phyloP scores from a whole-genome alignment of 768 basidiomycete species.

The Mycena chlorophos region DNA sequence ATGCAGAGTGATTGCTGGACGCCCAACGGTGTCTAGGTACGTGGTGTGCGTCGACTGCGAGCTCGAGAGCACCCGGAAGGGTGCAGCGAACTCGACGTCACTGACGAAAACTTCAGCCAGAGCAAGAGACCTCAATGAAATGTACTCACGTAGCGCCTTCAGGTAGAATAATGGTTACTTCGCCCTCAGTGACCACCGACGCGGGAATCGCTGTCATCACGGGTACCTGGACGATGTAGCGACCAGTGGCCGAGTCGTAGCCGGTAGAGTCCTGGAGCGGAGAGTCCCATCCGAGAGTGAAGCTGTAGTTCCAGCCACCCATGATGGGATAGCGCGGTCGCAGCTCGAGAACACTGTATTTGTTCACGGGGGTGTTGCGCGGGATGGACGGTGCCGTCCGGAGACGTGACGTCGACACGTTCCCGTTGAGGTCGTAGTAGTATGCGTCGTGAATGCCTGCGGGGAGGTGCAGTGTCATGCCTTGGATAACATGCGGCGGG shows the following conservation, averaged over 20 bases:
- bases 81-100: constrained; percentile 71
- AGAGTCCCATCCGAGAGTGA: constrained; percentile 93
- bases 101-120: constrained; percentile 46
- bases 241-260: constrained; percentile 61
- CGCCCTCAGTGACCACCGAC: constrained; percentile 77
- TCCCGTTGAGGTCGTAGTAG: constrained; percentile 90
- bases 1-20: constrained; percentile 72
- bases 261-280: constrained; percentile 71
- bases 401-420: constrained; percentile 92
- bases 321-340: constrained; percentile 89
- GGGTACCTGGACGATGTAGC: constrained; percentile 78
- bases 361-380: constrained; percentile 51
- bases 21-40: constrained; percentile 90
- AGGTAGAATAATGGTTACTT: constrained; percentile 80
- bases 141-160: constrained; percentile 90
- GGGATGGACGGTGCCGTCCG: constrained; percentile 66
- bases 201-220: constrained; percentile 82
- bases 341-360: constrained; percentile 75
- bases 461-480: constrained; percentile 78
- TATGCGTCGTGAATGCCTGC: constrained; percentile 80
- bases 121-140: not conserved
- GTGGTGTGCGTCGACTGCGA: constrained; percentile 69
- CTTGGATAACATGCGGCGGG: constrained; percentile 70
- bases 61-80: constrained; percentile 73
- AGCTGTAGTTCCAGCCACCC: constrained; percentile 97